Conservation (phyloP, 345 rosid species). For the Eucalyptus sideroxylon region DNA sequence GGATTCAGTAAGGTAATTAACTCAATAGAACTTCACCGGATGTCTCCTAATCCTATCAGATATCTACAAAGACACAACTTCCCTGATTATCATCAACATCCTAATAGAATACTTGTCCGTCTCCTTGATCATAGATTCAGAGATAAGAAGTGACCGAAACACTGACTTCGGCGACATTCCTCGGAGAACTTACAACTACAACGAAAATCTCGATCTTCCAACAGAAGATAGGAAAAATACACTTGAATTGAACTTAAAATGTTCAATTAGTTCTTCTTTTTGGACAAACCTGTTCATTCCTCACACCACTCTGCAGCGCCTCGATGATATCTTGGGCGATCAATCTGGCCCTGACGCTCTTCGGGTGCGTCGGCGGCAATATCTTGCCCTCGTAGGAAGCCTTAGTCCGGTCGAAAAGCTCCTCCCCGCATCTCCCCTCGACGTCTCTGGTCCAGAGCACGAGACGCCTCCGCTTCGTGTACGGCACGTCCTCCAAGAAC, state of each 20-base stretch:
- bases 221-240: not conserved
- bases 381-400: conserved; percentile 47
- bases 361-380: conserved; percentile 74
- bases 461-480: conserved; percentile 72
- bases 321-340: conserved; percentile 63
- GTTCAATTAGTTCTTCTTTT: not conserved
- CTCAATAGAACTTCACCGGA: not conserved
- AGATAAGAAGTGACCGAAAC: not conserved
- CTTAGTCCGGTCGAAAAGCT: conserved; percentile 50
- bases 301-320: conserved; percentile 69
- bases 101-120: not conserved
- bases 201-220: not conserved
- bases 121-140: not conserved
- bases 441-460: conserved; percentile 50
- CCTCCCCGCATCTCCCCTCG: conserved; percentile 61
- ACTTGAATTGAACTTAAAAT: not conserved
- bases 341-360: conserved; percentile 57
- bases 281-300: conserved; percentile 27
- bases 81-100: not conserved
- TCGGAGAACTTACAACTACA: not conserved
- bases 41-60: not conserved
- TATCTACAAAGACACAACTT: not conserved
- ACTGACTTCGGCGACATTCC: not conserved
- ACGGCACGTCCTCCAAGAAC: conserved; percentile 69
- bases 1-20: not conserved